A percentile compares a stretch with the other conserved stretches of the same genome.
phyloP scores from a whole-genome alignment of 441 rosid species.

The Croton setiger region DNA sequence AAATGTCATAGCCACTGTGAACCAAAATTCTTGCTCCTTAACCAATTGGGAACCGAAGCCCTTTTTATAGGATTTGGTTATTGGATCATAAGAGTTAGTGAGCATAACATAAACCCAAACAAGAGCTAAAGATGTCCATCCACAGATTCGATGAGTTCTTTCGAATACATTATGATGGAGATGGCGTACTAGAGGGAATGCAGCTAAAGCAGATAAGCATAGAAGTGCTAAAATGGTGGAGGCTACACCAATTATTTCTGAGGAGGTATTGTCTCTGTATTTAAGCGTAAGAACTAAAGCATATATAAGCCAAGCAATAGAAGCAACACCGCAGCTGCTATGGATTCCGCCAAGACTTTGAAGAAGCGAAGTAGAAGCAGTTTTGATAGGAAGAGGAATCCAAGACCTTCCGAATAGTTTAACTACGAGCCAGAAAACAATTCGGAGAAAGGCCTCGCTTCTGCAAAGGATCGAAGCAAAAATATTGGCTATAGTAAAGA shows the following conservation, averaged over 20 bases:
- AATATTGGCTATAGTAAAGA: no score
- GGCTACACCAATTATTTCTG: no score
- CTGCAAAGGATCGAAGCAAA: no score
- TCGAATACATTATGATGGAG: conserved; percentile 74
- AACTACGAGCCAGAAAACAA: no score
- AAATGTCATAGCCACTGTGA: conserved; percentile 47
- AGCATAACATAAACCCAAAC: conserved; percentile 62
- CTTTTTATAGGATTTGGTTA: conserved; percentile 38
- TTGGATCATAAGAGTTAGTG: conserved; percentile 47
- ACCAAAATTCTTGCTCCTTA: conserved; percentile 62
- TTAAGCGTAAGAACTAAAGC: conserved; percentile 45
- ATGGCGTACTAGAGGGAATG: conserved; percentile 73
- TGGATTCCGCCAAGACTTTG: conserved; percentile 77
- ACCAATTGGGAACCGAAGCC: conserved; percentile 36
- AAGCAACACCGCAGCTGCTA: conserved; percentile 70
- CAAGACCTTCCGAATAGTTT: no score
- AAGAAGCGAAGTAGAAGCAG: conserved; percentile 55
- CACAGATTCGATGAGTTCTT: conserved; percentile 58
- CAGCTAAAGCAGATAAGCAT: conserved; percentile 43
- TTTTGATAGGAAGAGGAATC: conserved; percentile 34
- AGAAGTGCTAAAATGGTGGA: no score
- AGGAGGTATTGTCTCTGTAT: conserved; percentile 30
- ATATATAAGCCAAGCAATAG: conserved; percentile 64
- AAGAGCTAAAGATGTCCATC: conserved; percentile 61
- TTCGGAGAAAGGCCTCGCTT: no score